Base-by-base conservation (phyloP, 2,329 filamentous ascomycete genomes). In the Myrmaecium sp. region DNA sequence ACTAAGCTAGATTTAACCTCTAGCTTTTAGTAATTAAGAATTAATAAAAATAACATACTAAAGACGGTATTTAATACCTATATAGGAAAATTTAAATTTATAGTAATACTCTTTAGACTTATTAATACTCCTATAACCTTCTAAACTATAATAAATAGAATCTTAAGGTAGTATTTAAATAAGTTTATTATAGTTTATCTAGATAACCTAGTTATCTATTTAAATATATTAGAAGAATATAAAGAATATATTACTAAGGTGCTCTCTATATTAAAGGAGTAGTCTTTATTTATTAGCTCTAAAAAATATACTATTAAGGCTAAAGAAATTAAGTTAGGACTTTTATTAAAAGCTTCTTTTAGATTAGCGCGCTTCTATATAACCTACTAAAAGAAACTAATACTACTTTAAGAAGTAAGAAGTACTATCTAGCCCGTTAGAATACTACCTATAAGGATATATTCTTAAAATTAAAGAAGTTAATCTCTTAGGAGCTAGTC, bases 171-270 rank as follows among this genome's bases (percentile, higher is more conserved):
- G 3, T 29, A 30, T 24, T 7, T 37, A 13, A 17, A 35, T 29
- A 30, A 30, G n/a, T 30, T 34, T 18, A 29, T 23, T 33, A 36
- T 31, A 14, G 16, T 27, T 6, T 39, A 36, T 22, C 16, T 36
- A 32, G 22, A 36, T 26, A 31, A 38, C 29, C 32, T 38, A n/a
- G 18, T 38, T 25, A 34, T 38, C 13, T 37, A 28, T 10, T 15
- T 18, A 14, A 28, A 23, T 17, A 35, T 25, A 9, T 11, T 24
- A 4, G 6, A 20, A 11, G 12, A 28, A 12, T 35, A 38, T 27
- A 15, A 25, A 6, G 10, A 29, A 11, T 24, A 38, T 20, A 21
- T 36, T 3, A 2, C 16, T 9, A 21, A 31, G 11, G 24, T 33
- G 1, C 20, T 34, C 2, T n/a, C 30, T n/a, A 12, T 17, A 13